Evolutionary conservation across 306 rosid species (phyloP).

Genomic region (Luffa acutangula): DNA sequence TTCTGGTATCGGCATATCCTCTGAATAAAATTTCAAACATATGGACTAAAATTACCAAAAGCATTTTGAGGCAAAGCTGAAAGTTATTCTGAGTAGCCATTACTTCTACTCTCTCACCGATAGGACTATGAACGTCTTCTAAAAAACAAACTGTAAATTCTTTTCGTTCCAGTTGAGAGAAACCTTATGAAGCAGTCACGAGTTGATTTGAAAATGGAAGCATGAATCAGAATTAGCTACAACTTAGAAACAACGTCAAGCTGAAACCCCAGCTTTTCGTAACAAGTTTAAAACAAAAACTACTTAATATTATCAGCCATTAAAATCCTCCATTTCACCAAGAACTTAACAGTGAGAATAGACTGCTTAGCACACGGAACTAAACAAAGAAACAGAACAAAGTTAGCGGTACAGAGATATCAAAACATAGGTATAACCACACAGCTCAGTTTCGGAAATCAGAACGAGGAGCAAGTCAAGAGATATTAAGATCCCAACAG

Average conservation of each 20-base stretch:
- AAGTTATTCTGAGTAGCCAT: not conserved
- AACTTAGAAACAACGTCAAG: not conserved
- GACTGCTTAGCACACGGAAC: not conserved
- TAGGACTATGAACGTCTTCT: not conserved
- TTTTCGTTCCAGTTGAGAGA: constrained; percentile 7
- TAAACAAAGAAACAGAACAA: not conserved
- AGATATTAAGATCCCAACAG: not conserved
- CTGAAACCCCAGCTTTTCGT: not conserved
- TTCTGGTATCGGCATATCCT: constrained; percentile 46
- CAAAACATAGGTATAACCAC: not conserved
- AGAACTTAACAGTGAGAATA: not conserved
- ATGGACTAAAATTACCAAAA: constrained; percentile 17
- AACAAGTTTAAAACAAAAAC: not conserved
- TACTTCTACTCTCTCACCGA: constrained; percentile 9
- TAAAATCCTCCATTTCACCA: not conserved
- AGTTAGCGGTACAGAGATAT: not conserved
- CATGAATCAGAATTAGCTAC: not conserved
- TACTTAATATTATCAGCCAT: not conserved
- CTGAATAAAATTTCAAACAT: constrained; percentile 29
- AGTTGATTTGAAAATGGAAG: constrained; percentile 6
- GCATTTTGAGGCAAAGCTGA: not conserved
- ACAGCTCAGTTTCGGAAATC: not conserved
- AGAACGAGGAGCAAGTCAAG: not conserved
- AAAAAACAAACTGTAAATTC: not conserved
- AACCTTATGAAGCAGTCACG: constrained; percentile 5